Evolutionary conservation across 305 asterid species (phyloP).

Genomic region (Plantago lanceolata): DNA sequence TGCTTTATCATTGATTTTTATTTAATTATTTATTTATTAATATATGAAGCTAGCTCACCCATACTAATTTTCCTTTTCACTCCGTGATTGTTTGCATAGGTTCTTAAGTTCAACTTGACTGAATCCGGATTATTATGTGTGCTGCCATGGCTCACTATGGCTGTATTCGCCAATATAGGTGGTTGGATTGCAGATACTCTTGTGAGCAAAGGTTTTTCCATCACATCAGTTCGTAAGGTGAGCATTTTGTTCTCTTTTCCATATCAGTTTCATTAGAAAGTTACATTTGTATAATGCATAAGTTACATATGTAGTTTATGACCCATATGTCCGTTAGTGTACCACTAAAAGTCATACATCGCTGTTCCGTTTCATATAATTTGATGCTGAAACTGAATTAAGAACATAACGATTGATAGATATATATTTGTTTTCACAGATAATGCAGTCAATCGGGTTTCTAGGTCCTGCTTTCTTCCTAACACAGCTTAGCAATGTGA

Average conservation of each 20-base stretch:
- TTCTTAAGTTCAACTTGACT: slow-evolving; percentile 76
- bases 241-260: slow-evolving; percentile 24
- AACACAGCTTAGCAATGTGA: slow-evolving; percentile 70
- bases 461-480: slow-evolving; percentile 94
- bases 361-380: not conserved
- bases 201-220: slow-evolving; percentile 69
- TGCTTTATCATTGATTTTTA: not conserved
- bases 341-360: not conserved
- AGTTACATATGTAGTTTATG: not conserved
- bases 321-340: not conserved
- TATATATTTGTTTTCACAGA: slow-evolving; percentile 41
- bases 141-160: slow-evolving; percentile 95
- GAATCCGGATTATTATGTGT: slow-evolving; percentile 68
- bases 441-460: slow-evolving; percentile 91
- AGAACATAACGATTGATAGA: slow-evolving; percentile 12
- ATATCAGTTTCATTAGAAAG: slow-evolving; percentile 16
- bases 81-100: slow-evolving; percentile 43
- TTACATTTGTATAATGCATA: not conserved
- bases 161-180: slow-evolving; percentile 74
- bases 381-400: slow-evolving; percentile 1
- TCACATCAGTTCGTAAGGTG: slow-evolving; percentile 74
- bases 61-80: not conserved
- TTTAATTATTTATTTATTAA: not conserved
- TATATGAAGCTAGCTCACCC: not conserved
- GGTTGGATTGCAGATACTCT: slow-evolving; percentile 92